Evolutionary conservation across 202 grass and related monocot species (phyloP).

Genomic region (Alloteropsis angusta): DNA sequence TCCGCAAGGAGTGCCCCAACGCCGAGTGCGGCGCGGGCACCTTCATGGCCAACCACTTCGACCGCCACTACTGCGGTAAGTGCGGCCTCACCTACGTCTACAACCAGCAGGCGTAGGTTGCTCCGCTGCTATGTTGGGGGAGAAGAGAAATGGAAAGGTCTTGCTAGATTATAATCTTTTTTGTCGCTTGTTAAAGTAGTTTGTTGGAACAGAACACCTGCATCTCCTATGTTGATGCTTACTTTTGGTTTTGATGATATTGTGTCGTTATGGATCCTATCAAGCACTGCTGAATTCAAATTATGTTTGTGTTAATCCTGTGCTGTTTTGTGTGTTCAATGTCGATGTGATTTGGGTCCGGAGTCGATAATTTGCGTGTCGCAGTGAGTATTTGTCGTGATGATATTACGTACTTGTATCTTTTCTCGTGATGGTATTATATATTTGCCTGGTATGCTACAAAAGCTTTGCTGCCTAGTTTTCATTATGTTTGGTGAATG

Average conservation of each 20-base stretch:
- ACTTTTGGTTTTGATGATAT: conserved; percentile 26
- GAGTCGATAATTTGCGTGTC: background rate
- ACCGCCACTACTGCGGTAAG: conserved; percentile 74
- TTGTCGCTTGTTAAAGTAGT: conserved; percentile 17
- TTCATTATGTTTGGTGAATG: background rate
- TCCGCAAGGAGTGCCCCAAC: conserved; percentile 80
- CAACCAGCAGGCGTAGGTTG: conserved; percentile 50
- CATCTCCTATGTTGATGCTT: conserved; percentile 10
- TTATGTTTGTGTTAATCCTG: conserved; percentile 18
- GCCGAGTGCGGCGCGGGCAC: conserved; percentile 52
- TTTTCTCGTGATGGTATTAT: background rate
- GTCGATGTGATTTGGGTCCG: background rate
- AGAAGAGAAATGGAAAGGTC: background rate
- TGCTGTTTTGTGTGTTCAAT: background rate
- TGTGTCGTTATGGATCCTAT: conserved; percentile 1
- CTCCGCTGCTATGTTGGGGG: background rate
- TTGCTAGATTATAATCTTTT: conserved; percentile 9
- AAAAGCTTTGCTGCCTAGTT: background rate
- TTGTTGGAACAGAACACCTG: conserved; percentile 11
- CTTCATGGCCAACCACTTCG: conserved; percentile 81
- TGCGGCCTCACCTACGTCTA: conserved; percentile 75
- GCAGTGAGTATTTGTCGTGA: background rate
- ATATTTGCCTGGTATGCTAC: background rate
- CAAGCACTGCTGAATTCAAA: conserved; percentile 12
- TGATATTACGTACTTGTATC: background rate